Conservation (phyloP, 202 grass and related monocot genomes). For the Musa balbisiana region DNA sequence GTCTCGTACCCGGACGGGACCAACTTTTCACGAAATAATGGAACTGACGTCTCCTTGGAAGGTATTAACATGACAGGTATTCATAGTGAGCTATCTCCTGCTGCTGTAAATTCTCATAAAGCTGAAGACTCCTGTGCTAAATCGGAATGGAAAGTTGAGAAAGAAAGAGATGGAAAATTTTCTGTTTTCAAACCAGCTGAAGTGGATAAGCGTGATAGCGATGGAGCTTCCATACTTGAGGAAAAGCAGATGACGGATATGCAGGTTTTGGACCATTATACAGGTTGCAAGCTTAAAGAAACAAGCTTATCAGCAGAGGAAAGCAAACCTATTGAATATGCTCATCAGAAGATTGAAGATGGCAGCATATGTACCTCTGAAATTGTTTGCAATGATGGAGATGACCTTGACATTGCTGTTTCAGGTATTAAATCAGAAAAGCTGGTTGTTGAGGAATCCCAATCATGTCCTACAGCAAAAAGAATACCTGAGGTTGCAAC, state of each 20-base stretch:
- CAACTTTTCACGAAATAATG: neutral
- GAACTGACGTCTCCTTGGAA: neutral
- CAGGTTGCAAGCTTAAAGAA: slow-evolving; percentile 3
- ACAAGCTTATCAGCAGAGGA: slow-evolving; percentile 17
- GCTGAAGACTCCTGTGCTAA: slow-evolving; percentile 5
- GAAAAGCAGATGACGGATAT: neutral
- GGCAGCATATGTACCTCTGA: slow-evolving; percentile 14
- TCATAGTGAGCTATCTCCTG: slow-evolving; percentile 15
- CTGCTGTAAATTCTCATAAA: slow-evolving; percentile 23
- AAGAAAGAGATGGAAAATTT: slow-evolving; percentile 1
- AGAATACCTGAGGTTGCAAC: slow-evolving; percentile 5
- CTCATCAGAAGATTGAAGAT: slow-evolving; percentile 22
- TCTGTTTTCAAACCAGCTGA: slow-evolving; percentile 1
- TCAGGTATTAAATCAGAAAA: slow-evolving; percentile 18
- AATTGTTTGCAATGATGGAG: neutral
- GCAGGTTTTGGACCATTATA: neutral
- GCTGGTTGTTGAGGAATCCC: slow-evolving; percentile 26
- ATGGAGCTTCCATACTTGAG: slow-evolving; percentile 1
- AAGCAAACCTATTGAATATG: neutral
- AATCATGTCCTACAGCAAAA: slow-evolving; percentile 25
- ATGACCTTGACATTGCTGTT: slow-evolving; percentile 8
- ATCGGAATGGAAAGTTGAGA: slow-evolving; percentile 21
- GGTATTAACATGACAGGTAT: neutral
- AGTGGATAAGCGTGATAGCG: slow-evolving; percentile 13
- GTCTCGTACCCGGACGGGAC: neutral